Evolutionary conservation across 106 monocot species (phyloP).

Genomic region (Dendrobium catenatum): DNA sequence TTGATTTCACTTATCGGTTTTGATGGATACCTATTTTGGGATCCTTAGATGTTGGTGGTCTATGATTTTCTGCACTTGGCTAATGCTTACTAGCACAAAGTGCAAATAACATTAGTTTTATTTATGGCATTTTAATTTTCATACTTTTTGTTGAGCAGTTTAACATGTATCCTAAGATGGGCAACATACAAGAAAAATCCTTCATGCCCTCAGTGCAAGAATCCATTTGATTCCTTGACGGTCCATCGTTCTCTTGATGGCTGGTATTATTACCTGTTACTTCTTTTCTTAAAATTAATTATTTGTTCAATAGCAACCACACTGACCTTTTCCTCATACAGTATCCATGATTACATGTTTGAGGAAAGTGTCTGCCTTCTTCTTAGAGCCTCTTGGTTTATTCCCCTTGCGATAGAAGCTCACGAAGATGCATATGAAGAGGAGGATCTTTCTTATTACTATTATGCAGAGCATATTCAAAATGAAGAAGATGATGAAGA

Average conservation of each 20-base stretch:
- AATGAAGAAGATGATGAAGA: constrained; percentile 44
- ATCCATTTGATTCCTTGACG: constrained; percentile 69
- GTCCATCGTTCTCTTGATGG: constrained; percentile 87
- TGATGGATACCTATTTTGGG: too few relatives aligned
- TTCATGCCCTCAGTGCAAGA: constrained; percentile 86
- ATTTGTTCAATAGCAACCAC: background rate
- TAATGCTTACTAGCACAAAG: background rate
- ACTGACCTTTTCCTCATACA: constrained; percentile 22
- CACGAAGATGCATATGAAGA: constrained; percentile 38
- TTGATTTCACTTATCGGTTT: too few relatives aligned
- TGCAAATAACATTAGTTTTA: background rate
- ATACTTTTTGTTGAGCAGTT: constrained; percentile 32
- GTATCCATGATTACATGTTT: constrained; percentile 85
- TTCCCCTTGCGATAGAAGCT: constrained; percentile 42
- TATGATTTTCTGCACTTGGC: background rate
- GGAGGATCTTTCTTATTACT: constrained; percentile 23
- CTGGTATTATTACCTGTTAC: constrained; percentile 28
- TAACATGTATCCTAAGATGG: constrained; percentile 88
- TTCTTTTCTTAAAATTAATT: background rate
- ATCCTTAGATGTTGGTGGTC: too few relatives aligned
- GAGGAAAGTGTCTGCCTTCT: constrained; percentile 96
- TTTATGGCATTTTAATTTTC: background rate
- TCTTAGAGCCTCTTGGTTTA: constrained; percentile 77
- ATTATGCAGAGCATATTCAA: constrained; percentile 24
- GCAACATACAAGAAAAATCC: constrained; percentile 70